A percentile compares a stretch with the other conserved stretches of the same genome.
Evolutionary conservation across 176 grass and related monocot genomes (phyloP).

Genomic region (Chloris gayana): DNA sequence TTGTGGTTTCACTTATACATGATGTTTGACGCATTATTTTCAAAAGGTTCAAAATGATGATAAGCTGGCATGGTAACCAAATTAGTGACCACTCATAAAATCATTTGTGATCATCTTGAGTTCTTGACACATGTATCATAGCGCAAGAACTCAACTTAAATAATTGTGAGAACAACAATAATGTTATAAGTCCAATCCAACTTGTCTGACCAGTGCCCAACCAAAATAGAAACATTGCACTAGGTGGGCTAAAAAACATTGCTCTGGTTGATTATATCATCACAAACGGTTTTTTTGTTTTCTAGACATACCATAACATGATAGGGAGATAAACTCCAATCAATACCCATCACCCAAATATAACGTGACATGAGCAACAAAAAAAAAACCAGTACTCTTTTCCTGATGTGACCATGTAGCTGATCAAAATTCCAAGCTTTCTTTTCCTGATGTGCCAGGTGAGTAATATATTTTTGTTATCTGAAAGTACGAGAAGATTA

Average conservation of each 20-base stretch:
- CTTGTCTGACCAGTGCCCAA: too few species aligned
- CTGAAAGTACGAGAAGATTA: background rate
- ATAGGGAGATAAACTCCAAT: slow-evolving; percentile 15
- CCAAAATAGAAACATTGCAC: too few species aligned
- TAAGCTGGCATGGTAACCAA: background rate
- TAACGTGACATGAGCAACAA: background rate
- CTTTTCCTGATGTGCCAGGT: slow-evolving; percentile 27
- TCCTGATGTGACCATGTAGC: slow-evolving; percentile 29
- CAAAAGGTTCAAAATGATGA: background rate
- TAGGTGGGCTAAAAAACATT: too few species aligned
- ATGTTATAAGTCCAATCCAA: too few species aligned
- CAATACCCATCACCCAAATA: background rate
- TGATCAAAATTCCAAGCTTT: slow-evolving; percentile 16
- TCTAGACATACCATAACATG: slow-evolving; percentile 19
- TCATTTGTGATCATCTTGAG: background rate
- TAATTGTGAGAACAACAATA: too few species aligned
- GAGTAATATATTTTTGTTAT: slow-evolving; percentile 9
- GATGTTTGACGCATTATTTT: background rate
- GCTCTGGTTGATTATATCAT: background rate
- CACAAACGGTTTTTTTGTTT: background rate
- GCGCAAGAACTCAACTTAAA: too few species aligned
- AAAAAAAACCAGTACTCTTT: background rate
- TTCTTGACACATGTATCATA: background rate
- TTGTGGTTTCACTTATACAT: background rate
- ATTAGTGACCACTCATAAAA: background rate